Base-by-base conservation (phyloP, 108 stramenopile species). In the Cyclotella choctawhatcheeana region DNA sequence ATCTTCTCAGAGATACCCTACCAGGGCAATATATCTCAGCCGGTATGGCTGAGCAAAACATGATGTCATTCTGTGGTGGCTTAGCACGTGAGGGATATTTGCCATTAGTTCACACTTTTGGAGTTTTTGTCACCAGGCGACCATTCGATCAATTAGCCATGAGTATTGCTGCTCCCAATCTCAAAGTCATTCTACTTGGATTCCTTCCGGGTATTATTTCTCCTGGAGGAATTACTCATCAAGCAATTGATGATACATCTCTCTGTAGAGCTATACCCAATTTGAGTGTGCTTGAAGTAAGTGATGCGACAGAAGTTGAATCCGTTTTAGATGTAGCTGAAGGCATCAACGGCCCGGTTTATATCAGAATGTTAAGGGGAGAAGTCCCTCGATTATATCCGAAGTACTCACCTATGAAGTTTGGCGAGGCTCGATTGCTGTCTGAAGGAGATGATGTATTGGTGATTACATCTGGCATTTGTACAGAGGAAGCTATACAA, bases 211-310 rank as follows among this genome's bases (percentile, higher is more conserved):
- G 71, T 33, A 30, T 71, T 2, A 71, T 58, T 16, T 60, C 71
- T 21, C 71, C 71, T 35, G 71, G 71, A 22, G 71, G 71, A n/a
- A 58, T 71, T 33, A 71, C 71, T 5, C 71, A 71, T 27, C 71
- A 71, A 61, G 71, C 71, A n/a, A 71, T 71, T 35, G 71, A 71
- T 25, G 71, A 71, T 61, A 58, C 56, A 18, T 56, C 71, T 0
- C 22, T 71, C 13, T 60, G 58, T 32, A 52, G 71, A 27, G 48
- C 71, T 8, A 62, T 71, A 5, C 71, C 71, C 21, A 71, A 71
- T 51, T 44, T 71, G 45, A 59, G 60, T 3, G 59, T 71, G 14
- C 60, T 71, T 27, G 71, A 71, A 52, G 58, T 59, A 7, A 50
- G 47, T 20, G 71, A 71, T 62, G 71, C 71, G 13, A 71, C 71